phyloP scores from a whole-genome alignment of 305 asterid species.

The Stenogyne calaminthoides region DNA sequence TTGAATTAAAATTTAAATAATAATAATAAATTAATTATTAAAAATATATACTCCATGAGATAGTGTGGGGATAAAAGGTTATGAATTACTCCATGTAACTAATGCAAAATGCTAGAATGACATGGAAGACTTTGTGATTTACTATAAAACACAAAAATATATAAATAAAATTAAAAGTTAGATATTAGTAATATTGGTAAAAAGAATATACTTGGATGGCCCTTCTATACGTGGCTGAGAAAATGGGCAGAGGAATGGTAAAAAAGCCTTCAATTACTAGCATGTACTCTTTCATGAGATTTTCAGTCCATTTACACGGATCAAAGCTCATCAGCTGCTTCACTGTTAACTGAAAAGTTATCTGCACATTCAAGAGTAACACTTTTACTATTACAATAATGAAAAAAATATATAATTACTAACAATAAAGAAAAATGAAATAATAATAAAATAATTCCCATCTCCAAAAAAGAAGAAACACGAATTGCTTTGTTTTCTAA shows the following conservation, averaged over 20 bases:
- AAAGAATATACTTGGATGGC: slow-evolving; percentile 67
- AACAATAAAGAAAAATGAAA: neutral
- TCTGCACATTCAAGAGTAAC: slow-evolving; percentile 45
- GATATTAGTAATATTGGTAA: neutral
- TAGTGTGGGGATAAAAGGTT: too few relatives aligned
- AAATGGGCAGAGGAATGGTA: slow-evolving; percentile 70
- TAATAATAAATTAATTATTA: too few relatives aligned
- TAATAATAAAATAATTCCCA: neutral
- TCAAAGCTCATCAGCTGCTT: slow-evolving; percentile 96
- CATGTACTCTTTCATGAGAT: slow-evolving; percentile 94
- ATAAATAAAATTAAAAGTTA: too few relatives aligned
- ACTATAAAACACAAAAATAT: too few relatives aligned
- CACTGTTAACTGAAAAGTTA: slow-evolving; percentile 87
- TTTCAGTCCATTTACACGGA: slow-evolving; percentile 97
- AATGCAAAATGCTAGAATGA: too few relatives aligned
- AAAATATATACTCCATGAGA: too few relatives aligned
- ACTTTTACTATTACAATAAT: neutral
- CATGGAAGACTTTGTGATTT: too few relatives aligned
- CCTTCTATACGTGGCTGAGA: slow-evolving; percentile 81
- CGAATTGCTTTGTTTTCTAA: neutral
- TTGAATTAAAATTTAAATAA: too few relatives aligned
- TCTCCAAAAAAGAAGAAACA: neutral
- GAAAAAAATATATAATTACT: neutral
- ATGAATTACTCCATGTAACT: too few relatives aligned
- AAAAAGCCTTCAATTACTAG: slow-evolving; percentile 96